These are phyloP conservation scores for Tillandsia leiboldiana DNA, from an alignment of 176 grass and related monocot genomes.

Conservation along the genomic window DNA sequence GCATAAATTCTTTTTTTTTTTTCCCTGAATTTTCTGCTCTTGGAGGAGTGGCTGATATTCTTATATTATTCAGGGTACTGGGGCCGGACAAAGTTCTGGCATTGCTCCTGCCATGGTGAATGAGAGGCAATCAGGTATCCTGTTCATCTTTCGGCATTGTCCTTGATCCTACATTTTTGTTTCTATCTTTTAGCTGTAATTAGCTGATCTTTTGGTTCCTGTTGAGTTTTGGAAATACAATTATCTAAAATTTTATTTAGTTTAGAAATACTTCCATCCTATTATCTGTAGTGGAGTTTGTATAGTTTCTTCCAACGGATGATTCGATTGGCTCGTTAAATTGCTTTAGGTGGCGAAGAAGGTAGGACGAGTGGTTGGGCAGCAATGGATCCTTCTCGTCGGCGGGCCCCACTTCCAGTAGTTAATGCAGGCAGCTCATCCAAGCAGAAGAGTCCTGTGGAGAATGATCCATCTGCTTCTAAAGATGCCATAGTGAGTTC, in stretches of 20 bases:
- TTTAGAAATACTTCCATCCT: no score
- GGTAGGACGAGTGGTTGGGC: slow-evolving; percentile 81
- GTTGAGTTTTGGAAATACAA: neutral
- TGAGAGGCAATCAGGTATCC: slow-evolving; percentile 71
- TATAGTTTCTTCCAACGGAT: neutral
- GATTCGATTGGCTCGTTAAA: neutral
- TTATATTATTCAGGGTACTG: slow-evolving; percentile 40
- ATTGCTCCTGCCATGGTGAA: slow-evolving; percentile 48
- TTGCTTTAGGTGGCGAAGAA: slow-evolving; percentile 60
- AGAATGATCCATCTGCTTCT: slow-evolving; percentile 44
- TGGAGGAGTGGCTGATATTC: neutral
- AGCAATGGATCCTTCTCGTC: slow-evolving; percentile 45
- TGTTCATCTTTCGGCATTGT: neutral
- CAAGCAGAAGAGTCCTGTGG: slow-evolving; percentile 81
- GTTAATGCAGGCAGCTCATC: slow-evolving; percentile 36
- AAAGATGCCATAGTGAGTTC: slow-evolving; percentile 58
- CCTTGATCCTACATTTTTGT: neutral
- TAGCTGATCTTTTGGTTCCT: neutral
- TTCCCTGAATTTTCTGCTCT: neutral
- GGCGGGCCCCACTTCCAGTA: slow-evolving; percentile 44
- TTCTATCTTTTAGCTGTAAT: neutral
- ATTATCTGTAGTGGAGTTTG: no score
- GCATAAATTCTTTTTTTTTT: neutral
- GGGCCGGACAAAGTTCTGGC: slow-evolving; percentile 68
- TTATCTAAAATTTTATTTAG: no score